Evolutionary conservation across 805 yeast genomes (phyloP).

Genomic region (Sungouiozyma intestinalis): DNA sequence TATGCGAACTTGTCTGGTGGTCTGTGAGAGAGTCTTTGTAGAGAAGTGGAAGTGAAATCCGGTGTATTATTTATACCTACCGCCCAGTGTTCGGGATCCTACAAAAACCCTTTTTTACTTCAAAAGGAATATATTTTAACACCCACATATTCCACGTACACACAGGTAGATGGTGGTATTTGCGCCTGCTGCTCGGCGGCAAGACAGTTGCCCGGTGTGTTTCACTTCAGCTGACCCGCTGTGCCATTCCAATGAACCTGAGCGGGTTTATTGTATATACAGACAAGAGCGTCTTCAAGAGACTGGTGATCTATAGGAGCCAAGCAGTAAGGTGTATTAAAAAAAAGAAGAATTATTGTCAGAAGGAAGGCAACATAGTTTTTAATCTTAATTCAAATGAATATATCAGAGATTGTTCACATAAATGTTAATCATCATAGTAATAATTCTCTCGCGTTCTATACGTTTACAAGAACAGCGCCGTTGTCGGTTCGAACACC

Average conservation of each 20-base stretch:
- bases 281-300: no score
- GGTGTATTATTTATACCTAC: neutral
- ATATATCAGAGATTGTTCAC: constrained; percentile 33
- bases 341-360: constrained; percentile 11
- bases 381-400: constrained; percentile 24
- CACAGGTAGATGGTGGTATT: no score
- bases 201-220: no score
- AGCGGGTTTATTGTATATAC: no score
- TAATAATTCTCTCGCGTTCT: neutral
- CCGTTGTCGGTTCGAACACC: constrained; percentile 7
- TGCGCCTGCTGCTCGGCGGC: no score
- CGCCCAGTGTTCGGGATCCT: constrained; percentile 10
- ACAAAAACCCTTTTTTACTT: constrained; percentile 8
- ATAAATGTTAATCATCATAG: constrained; percentile 30
- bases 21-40: neutral
- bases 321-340: no score
- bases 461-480: neutral
- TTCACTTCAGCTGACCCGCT: no score
- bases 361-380: constrained; percentile 35
- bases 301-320: no score
- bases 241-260: no score
- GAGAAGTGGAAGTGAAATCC: neutral
- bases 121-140: neutral
- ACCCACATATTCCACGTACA: no score
- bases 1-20: no score